Evolutionary conservation across 305 asterid species (phyloP).

Genomic region (Solanum hybrid): DNA sequence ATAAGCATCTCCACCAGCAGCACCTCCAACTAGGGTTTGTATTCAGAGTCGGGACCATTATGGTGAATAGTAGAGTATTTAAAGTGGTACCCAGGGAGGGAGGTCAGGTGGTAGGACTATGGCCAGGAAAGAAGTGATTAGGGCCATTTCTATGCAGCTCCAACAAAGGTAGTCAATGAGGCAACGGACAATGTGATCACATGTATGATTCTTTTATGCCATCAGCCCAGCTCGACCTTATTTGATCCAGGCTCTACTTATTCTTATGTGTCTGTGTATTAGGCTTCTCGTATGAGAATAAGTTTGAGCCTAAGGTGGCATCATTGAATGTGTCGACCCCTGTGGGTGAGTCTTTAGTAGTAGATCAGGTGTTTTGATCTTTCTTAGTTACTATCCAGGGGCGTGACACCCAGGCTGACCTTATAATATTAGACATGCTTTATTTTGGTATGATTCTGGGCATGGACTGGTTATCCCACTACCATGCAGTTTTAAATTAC

Average conservation of each 20-base stretch:
- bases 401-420: background rate
- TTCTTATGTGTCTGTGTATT: background rate
- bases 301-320: background rate
- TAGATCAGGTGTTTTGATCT: background rate
- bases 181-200: background rate
- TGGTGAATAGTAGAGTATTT: background rate
- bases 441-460: background rate
- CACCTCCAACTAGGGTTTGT: background rate
- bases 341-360: background rate
- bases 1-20: background rate
- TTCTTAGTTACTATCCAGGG: background rate
- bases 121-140: background rate
- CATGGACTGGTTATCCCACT: background rate
- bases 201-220: background rate
- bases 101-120: background rate
- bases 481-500: background rate
- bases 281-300: background rate
- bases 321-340: background rate
- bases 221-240: no score
- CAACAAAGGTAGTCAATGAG: background rate
- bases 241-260: no score
- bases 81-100: background rate
- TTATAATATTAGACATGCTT: background rate
- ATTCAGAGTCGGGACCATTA: background rate
- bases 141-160: background rate